phyloP scores from a whole-genome alignment of 345 rosid genomes.

The Stellera chamaejasme region DNA sequence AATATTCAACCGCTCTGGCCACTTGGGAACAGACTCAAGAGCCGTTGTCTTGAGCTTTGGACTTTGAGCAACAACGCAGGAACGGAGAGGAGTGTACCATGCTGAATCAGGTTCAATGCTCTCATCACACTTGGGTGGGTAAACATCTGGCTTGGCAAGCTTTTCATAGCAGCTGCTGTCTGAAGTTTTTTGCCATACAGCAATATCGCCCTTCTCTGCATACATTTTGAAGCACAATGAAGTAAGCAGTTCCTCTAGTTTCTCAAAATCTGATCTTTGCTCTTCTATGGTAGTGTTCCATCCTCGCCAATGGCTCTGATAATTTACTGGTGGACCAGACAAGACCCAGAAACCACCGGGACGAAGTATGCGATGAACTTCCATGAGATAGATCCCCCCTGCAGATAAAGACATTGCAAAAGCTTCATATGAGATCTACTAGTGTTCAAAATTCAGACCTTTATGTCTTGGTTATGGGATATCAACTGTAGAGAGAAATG shows the following conservation, averaged over 20 bases:
- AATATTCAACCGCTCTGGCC: constrained; percentile 74
- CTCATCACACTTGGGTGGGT: constrained; percentile 89
- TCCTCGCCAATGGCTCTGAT: constrained; percentile 84
- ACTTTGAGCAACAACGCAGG: constrained; percentile 81
- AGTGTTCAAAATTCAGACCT: neutral
- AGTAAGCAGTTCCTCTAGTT: constrained; percentile 62
- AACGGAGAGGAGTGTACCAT: constrained; percentile 92
- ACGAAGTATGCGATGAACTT: constrained; percentile 83
- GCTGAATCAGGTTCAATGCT: constrained; percentile 97
- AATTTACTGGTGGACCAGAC: constrained; percentile 97
- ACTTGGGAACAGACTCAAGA: constrained; percentile 57
- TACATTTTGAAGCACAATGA: constrained; percentile 94
- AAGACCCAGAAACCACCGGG: constrained; percentile 99
- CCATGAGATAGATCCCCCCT: constrained; percentile 96
- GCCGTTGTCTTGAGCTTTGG: constrained; percentile 51
- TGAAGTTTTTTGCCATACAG: constrained; percentile 87
- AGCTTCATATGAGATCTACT: neutral
- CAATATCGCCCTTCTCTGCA: constrained; percentile 80
- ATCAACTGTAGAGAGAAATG: neutral
- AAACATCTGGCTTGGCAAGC: constrained; percentile 58
- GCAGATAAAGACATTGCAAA: constrained; percentile 15
- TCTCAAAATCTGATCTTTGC: constrained; percentile 80
- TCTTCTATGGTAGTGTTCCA: constrained; percentile 97
- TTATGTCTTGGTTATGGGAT: neutral
- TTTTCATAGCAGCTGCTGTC: constrained; percentile 62